Conservation (phyloP, 163 green algal species). For the Scenedesmus sp. region DNA sequence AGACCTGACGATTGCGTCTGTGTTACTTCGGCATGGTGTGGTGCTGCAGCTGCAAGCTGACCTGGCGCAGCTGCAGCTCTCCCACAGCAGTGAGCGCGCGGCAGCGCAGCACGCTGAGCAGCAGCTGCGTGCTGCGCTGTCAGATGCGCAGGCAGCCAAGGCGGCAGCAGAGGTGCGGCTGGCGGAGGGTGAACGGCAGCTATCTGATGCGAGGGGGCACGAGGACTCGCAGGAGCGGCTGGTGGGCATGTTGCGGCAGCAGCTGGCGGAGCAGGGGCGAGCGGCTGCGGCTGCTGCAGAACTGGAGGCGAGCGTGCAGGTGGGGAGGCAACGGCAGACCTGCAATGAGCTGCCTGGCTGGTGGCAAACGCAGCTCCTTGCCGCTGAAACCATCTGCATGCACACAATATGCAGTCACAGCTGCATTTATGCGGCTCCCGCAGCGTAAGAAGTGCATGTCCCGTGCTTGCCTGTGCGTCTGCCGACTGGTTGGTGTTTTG, state of each 20-base stretch:
- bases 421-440: neutral
- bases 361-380: too few species aligned
- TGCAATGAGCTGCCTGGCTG: too few species aligned
- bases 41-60: constrained; percentile 36
- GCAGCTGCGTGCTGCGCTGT: constrained; percentile 4
- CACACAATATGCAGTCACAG: too few species aligned
- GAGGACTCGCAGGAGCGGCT: constrained; percentile 54
- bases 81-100: constrained; percentile 17
- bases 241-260: constrained; percentile 52
- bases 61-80: constrained; percentile 44
- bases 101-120: neutral
- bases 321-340: neutral
- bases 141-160: constrained; percentile 26
- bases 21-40: neutral
- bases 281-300: constrained; percentile 19
- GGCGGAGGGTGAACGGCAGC: constrained; percentile 49
- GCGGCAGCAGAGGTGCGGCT: constrained; percentile 39
- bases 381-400: too few species aligned
- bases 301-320: constrained; percentile 24
- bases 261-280: constrained; percentile 13
- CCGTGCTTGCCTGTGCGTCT: too few species aligned
- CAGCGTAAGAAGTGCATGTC: constrained; percentile 31
- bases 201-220: constrained; percentile 55
- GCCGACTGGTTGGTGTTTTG: too few species aligned
- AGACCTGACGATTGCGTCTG: neutral